A percentile compares a stretch with the other conserved stretches of the same genome.
These are phyloP conservation scores for Chalaropsis thielavioides DNA, from an alignment of 2,329 filamentous ascomycete genomes.

Conservation along the genomic window DNA sequence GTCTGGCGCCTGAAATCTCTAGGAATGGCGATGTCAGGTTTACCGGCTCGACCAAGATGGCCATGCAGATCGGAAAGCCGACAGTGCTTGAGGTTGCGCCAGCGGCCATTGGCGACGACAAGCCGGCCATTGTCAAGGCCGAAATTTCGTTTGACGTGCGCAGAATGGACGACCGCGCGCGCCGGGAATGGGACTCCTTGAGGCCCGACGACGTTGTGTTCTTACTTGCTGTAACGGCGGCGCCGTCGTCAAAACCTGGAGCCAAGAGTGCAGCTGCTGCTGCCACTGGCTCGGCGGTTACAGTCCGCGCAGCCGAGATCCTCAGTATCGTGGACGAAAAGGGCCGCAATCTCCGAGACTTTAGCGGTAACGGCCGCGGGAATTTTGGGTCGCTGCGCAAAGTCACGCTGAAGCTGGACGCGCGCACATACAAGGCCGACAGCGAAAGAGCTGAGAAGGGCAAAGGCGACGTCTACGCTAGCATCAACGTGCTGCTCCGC, in stretches of 20 bases:
- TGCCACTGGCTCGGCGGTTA: constrained; percentile 45
- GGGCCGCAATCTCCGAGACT: constrained; percentile 55
- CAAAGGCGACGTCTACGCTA: constrained; percentile 67
- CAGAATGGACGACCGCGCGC: constrained; percentile 58
- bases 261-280: constrained; percentile 39
- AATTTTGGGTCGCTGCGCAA: constrained; percentile 36
- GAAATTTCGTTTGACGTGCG: constrained; percentile 77
- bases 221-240: constrained; percentile 48
- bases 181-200: constrained; percentile 79
- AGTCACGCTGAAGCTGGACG: constrained; percentile 69
- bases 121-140: constrained; percentile 65
- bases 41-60: constrained; percentile 81
- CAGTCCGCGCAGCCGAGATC: constrained; percentile 70
- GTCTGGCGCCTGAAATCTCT: constrained; percentile 55
- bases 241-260: constrained; percentile 37
- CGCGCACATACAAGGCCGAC: constrained; percentile 63
- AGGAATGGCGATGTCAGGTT: constrained; percentile 57
- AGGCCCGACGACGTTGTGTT: constrained; percentile 82
- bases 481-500: constrained; percentile 73
- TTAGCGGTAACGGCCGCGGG: constrained; percentile 37
- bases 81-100: constrained; percentile 77
- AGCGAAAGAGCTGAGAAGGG: constrained; percentile 48
- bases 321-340: constrained; percentile 77
- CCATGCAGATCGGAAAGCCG: constrained; percentile 69
- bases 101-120: constrained; percentile 65